Percentiles rank a stretch among this genome's conserved stretches.
phyloP scores from a whole-genome alignment of 768 basidiomycete species.

The Phlegmacium glaucopus region DNA sequence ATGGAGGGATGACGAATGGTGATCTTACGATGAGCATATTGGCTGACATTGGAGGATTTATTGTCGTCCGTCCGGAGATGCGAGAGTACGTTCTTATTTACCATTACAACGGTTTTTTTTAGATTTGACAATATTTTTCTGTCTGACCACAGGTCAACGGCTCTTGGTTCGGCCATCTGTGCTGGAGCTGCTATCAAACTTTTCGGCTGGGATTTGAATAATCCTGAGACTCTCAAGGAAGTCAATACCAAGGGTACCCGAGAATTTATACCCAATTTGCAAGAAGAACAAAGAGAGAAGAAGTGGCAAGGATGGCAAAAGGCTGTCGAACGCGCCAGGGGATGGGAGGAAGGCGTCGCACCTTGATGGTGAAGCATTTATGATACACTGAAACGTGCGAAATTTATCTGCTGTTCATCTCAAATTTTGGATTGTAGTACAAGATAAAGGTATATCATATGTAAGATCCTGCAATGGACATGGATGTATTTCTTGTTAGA shows the following conservation, averaged over 20 bases:
- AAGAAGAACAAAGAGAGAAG: conserved; percentile 51
- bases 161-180: conserved; percentile 90
- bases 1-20: conserved; percentile 98
- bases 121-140: background rate
- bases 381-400: no score
- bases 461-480: no score
- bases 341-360: conserved; percentile 69
- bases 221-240: conserved; percentile 77
- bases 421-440: no score
- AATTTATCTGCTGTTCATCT: no score
- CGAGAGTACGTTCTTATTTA: conserved; percentile 65
- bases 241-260: conserved; percentile 85
- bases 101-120: background rate
- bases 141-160: conserved; percentile 69
- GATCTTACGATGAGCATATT: conserved; percentile 85
- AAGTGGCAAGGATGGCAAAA: conserved; percentile 83
- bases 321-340: conserved; percentile 79
- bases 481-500: no score
- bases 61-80: conserved; percentile 92
- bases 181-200: conserved; percentile 86
- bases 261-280: conserved; percentile 59
- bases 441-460: no score
- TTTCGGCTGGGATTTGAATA: conserved; percentile 88
- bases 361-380: background rate
- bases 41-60: conserved; percentile 89